Conservation (phyloP, 306 rosid genomes). For the Boehmeria nivea region DNA sequence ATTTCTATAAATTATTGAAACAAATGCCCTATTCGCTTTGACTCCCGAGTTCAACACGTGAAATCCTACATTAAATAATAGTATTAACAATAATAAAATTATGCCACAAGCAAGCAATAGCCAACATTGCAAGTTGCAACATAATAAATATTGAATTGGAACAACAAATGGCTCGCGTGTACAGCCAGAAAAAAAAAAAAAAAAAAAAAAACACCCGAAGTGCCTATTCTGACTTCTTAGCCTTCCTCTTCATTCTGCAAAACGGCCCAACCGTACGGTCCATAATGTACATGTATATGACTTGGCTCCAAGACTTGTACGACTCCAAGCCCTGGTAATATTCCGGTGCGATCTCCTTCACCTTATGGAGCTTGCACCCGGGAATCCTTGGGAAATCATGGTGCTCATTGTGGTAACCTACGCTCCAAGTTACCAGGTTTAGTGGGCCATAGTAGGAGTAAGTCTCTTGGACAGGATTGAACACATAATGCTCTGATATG, state of each 20-base stretch:
- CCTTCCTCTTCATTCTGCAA: slow-evolving; percentile 82
- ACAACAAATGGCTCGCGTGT: too few relatives aligned
- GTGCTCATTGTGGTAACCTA: slow-evolving; percentile 90
- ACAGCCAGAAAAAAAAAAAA: too few relatives aligned
- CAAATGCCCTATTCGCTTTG: too few relatives aligned
- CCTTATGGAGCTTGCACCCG: slow-evolving; percentile 78
- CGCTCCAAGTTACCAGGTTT: slow-evolving; percentile 80
- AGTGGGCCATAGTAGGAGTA: slow-evolving; percentile 93
- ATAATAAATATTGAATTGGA: too few relatives aligned
- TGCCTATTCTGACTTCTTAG: slow-evolving; percentile 49
- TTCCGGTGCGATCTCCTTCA: slow-evolving; percentile 82
- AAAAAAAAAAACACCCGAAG: background rate
- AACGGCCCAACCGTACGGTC: slow-evolving; percentile 82
- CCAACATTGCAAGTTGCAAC: too few relatives aligned
- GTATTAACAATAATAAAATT: slow-evolving; percentile 7
- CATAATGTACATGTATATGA: slow-evolving; percentile 74
- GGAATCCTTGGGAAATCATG: slow-evolving; percentile 92
- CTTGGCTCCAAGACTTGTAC: slow-evolving; percentile 77
- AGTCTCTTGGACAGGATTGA: slow-evolving; percentile 82
- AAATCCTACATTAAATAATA: background rate
- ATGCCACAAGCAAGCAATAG: too few relatives aligned
- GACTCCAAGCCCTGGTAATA: slow-evolving; percentile 52
- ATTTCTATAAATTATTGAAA: slow-evolving; percentile 19
- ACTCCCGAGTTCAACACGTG: too few relatives aligned
- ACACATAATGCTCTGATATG: slow-evolving; percentile 88